These are phyloP conservation scores for Metarhizium guizhouense DNA, from an alignment of 2,329 filamentous ascomycete genomes.

Conservation along the genomic window DNA sequence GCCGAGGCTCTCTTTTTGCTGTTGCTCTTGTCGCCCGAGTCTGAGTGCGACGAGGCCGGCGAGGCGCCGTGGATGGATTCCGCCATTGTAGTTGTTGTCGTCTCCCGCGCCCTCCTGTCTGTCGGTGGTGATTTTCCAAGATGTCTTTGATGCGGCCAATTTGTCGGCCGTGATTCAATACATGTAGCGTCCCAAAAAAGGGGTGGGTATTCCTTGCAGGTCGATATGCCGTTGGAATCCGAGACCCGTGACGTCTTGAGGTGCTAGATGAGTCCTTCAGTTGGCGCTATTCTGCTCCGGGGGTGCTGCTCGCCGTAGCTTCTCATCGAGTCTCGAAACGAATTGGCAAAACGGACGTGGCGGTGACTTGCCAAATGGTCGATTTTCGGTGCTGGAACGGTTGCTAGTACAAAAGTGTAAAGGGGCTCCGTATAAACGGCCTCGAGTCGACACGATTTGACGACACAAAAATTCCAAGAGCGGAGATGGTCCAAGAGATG, in stretches of 20 bases:
- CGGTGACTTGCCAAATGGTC: too few species aligned
- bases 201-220: not conserved
- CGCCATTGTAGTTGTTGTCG: conserved; percentile 7
- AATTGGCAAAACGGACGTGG: too few species aligned
- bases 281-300: conserved; percentile 2
- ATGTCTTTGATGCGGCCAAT: too few species aligned
- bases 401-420: too few species aligned
- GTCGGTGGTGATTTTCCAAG: not conserved
- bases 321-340: conserved; percentile 2
- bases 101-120: not conserved
- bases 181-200: too few species aligned
- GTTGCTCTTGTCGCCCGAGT: conserved; percentile 14
- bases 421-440: too few species aligned
- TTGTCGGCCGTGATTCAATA: too few species aligned
- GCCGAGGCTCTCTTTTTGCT: conserved; percentile 23
- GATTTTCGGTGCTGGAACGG: too few species aligned
- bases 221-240: too few species aligned
- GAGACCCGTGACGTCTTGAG: too few species aligned
- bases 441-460: too few species aligned
- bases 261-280: not conserved
- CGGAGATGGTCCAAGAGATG: not conserved
- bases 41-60: conserved; percentile 18
- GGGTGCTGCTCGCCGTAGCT: not conserved
- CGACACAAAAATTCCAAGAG: too few species aligned
- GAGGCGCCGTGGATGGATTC: conserved; percentile 18